phyloP scores from a whole-genome alignment of 2,329 filamentous ascomycete species.

The Pyricularia pennisetigena region DNA sequence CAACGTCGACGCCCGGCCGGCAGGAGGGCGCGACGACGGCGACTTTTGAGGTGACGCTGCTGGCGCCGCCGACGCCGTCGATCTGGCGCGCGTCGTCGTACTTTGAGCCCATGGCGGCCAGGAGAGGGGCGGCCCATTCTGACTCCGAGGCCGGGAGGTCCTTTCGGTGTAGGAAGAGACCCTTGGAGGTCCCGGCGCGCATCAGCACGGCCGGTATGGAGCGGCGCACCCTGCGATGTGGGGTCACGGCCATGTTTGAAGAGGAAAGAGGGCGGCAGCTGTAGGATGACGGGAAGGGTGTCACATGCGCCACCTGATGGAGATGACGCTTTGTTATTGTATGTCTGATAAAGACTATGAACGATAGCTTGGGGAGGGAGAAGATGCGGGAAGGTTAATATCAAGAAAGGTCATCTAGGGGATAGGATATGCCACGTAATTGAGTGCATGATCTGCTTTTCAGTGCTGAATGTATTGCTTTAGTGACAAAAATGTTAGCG shows the following conservation, averaged over 20 bases:
- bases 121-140: constrained; percentile 43
- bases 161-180: constrained; percentile 44
- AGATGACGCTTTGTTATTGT: background rate
- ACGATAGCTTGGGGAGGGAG: background rate
- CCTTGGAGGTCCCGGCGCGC: constrained; percentile 53
- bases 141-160: constrained; percentile 36
- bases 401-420: background rate
- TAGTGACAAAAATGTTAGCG: background rate
- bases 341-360: background rate
- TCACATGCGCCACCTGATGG: background rate
- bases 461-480: background rate
- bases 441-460: background rate
- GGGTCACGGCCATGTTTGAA: background rate
- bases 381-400: background rate
- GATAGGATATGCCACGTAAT: background rate
- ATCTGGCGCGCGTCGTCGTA: constrained; percentile 47
- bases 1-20: constrained; percentile 39
- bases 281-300: background rate
- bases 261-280: background rate
- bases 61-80: constrained; percentile 51
- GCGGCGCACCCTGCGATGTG: background rate
- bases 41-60: constrained; percentile 52
- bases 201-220: constrained; percentile 44
- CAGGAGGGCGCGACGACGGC: constrained; percentile 37
- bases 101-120: constrained; percentile 41